Percentiles rank a stretch among this genome's conserved stretches.
Conservation (phyloP, 306 rosid species). For the Glycine soja region DNA sequence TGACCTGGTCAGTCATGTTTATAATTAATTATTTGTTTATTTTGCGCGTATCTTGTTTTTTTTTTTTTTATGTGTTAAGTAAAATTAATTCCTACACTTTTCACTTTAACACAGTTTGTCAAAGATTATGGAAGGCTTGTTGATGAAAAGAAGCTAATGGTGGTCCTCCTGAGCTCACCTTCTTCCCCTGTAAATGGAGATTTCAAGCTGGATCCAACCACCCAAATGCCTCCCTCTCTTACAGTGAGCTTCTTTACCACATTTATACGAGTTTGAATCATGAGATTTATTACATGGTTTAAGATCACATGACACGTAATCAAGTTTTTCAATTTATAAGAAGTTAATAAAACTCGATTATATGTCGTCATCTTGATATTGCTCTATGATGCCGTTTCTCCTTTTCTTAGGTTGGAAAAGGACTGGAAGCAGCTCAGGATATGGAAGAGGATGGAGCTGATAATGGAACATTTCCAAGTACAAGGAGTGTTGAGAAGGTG, state of each 20-base stretch:
- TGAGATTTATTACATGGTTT: too few species aligned
- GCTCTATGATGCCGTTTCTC: not conserved
- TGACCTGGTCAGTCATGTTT: slow-evolving; percentile 30
- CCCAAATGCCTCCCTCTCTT: slow-evolving; percentile 39
- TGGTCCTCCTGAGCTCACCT: slow-evolving; percentile 59
- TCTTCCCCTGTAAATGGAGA: slow-evolving; percentile 69
- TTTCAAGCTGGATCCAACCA: slow-evolving; percentile 52
- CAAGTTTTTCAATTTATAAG: not conserved
- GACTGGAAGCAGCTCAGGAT: slow-evolving; percentile 48
- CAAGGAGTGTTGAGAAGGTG: slow-evolving; percentile 38
- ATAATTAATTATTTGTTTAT: too few species aligned
- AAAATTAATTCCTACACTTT: not conserved
- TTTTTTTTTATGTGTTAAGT: not conserved
- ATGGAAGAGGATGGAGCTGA: slow-evolving; percentile 52
- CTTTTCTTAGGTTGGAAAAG: slow-evolving; percentile 52
- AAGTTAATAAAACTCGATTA: not conserved
- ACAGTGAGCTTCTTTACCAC: slow-evolving; percentile 45
- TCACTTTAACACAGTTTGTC: slow-evolving; percentile 63
- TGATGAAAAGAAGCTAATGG: slow-evolving; percentile 77
- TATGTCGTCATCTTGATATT: not conserved
- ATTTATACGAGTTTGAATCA: not conserved
- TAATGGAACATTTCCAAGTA: slow-evolving; percentile 20
- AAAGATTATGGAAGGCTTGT: slow-evolving; percentile 59
- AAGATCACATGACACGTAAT: not conserved
- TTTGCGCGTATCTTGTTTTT: not conserved